Percentiles rank a stretch among this genome's conserved stretches.
Evolutionary conservation across 2,329 filamentous ascomycete genomes (phyloP).

Genomic region (Coleophoma crateriformis): DNA sequence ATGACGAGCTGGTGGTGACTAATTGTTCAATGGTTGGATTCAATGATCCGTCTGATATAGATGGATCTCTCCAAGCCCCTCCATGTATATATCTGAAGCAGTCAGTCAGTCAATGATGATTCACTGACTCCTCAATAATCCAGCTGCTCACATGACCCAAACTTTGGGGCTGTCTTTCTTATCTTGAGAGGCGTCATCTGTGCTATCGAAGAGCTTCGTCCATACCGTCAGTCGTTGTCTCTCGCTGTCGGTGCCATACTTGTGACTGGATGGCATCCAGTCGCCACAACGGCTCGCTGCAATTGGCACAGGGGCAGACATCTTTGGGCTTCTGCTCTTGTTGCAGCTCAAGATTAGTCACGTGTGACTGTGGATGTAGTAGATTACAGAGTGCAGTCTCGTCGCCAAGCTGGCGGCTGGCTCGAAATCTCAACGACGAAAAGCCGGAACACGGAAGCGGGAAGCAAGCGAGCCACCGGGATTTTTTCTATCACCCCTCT

Average conservation of each 20-base stretch:
- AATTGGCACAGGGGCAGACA: too few species aligned
- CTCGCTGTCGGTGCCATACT: neutral
- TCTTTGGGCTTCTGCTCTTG: too few species aligned
- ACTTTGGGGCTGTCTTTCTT: neutral
- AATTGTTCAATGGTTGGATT: conserved; percentile 36
- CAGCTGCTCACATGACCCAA: neutral
- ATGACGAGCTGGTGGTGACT: conserved; percentile 34
- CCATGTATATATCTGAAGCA: conserved; percentile 41
- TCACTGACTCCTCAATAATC: neutral
- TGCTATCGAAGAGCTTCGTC: neutral
- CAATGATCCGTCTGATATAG: conserved; percentile 22
- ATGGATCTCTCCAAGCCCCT: conserved; percentile 57
- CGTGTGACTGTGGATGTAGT: too few species aligned
- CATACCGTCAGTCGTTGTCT: neutral
- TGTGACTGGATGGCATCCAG: neutral
- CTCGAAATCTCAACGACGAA: too few species aligned
- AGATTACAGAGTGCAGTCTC: too few species aligned
- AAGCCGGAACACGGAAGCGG: too few species aligned
- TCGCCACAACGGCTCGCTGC: neutral
- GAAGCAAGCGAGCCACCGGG: too few species aligned
- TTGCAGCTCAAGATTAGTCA: too few species aligned
- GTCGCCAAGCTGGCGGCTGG: too few species aligned
- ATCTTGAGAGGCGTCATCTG: neutral
- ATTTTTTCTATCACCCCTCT: too few species aligned
- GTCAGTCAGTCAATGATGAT: neutral